Base-by-base conservation (phyloP, 345 rosid genomes). In the Boechera stricta region DNA sequence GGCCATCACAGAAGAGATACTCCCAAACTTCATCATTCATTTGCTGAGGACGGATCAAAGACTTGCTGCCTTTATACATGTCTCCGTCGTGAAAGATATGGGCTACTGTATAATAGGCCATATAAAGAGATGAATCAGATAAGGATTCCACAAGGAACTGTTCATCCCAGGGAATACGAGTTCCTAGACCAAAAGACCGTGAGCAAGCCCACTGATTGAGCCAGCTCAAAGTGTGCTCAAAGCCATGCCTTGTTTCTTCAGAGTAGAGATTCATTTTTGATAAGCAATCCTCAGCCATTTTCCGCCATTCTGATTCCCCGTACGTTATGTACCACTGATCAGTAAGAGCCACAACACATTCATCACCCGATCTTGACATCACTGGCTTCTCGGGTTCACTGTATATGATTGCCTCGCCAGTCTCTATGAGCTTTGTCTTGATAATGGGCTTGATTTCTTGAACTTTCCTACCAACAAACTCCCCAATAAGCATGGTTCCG, bases 161-260 rank as follows among this genome's bases (percentile, higher is more conserved):
- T 44, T 89, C 88, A 64, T 94, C 98, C 97, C 95, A 94, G 1
- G 98, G 98, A 79, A 94, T 94, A 57, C 88, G 93, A 39, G 97
- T 90, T 54, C 98, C 98, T n/a, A 94, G 92, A 67, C 98, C 98
- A 79, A 92, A 90, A 51, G 98, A 92, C 31, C 98, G 87, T n/a
- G 98, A 94, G 80, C 98, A 92, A 55, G 98, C 98, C 98, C 98
- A 94, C 80, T 92, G 98, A 80, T 92, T 94, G 65, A 94, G 85
- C 98, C 98, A 94, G 77, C 92, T 58, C 81, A 92, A 83, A 11
- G 98, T 90, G 64, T 94, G 98, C 86, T 89, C 98, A 83, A 94
- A 94, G 24, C 89, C 91, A 68, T 90, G 91, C 13, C 89, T 81
- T 29, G 92, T 88, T 88, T 94, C 98, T 32, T 94, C 97, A 52